A percentile compares a stretch with the other conserved stretches of the same genome.
phyloP scores from a whole-genome alignment of 306 rosid genomes.

The Prunus mongolica region DNA sequence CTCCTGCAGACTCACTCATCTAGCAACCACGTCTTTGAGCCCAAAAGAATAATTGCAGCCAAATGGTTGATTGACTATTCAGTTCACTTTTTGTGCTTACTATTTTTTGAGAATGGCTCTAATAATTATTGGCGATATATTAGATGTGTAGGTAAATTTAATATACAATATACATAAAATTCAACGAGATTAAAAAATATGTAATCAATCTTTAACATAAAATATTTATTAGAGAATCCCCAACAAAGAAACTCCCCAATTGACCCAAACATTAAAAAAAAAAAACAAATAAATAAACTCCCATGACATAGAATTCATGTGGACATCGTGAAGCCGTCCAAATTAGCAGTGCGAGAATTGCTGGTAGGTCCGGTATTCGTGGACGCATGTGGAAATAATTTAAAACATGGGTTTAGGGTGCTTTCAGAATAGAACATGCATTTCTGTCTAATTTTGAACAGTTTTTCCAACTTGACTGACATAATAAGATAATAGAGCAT shows the following conservation, averaged over 20 bases:
- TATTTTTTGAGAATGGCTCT: neutral
- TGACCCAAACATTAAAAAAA: too few species aligned
- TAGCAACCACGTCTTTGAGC: neutral
- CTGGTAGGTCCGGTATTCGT: neutral
- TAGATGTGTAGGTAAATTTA: too few species aligned
- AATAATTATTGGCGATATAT: neutral
- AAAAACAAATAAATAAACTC: neutral
- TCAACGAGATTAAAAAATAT: rapidly evolving
- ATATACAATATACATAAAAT: too few species aligned
- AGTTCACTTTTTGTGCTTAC: neutral
- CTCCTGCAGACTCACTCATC: neutral
- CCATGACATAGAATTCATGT: neutral
- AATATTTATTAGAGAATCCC: too few species aligned
- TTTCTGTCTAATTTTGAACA: too few species aligned
- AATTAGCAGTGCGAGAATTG: neutral
- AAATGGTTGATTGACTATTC: neutral
- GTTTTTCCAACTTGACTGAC: too few species aligned
- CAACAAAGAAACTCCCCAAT: too few species aligned
- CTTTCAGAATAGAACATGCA: neutral
- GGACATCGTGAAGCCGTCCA: neutral
- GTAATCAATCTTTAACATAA: rapidly evolving
- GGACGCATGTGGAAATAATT: neutral
- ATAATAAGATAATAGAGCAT: neutral
- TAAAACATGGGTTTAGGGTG: neutral
- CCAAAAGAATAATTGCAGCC: neutral